These are phyloP conservation scores for Cichorium intybus DNA, from an alignment of 140 eudicot genomes.

Conservation along the genomic window DNA sequence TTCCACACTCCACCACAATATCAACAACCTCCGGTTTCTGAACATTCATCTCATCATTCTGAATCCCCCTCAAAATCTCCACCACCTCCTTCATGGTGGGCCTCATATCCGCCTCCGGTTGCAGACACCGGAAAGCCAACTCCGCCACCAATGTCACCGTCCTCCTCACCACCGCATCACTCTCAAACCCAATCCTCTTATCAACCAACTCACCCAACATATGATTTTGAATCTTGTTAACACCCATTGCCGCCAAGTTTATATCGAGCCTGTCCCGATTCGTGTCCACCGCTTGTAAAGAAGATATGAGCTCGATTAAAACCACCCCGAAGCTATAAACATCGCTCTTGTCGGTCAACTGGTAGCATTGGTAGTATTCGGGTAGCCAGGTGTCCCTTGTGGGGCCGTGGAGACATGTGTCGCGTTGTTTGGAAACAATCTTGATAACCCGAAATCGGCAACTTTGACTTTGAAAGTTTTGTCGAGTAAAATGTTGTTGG, in stretches of 20 bases:
- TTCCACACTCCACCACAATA: conserved; percentile 43
- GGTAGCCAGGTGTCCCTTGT: conserved; percentile 98
- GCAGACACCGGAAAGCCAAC: conserved; percentile 76
- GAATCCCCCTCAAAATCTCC: conserved; percentile 49
- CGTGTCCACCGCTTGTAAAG: conserved; percentile 75
- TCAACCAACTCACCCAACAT: conserved; percentile 62
- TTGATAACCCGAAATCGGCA: conserved; percentile 89
- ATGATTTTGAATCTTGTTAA: conserved; percentile 58
- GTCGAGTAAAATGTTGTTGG: conserved; percentile 72
- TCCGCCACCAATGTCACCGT: conserved; percentile 66
- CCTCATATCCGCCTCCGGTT: conserved; percentile 74
- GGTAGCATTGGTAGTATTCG: conserved; percentile 72
- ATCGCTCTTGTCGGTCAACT: conserved; percentile 82
- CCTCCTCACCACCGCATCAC: conserved; percentile 46
- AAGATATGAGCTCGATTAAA: conserved; percentile 71
- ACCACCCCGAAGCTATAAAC: conserved; percentile 91
- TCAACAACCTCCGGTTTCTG: conserved; percentile 59
- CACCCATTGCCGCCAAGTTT: conserved; percentile 76
- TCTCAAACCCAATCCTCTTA: conserved; percentile 48
- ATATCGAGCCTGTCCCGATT: conserved; percentile 64
- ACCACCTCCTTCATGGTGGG: conserved; percentile 81
- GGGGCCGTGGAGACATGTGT: conserved; percentile 95
- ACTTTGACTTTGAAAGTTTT: conserved; percentile 71
- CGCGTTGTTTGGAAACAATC: conserved; percentile 69
- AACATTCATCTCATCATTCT: conserved; percentile 39